These are phyloP conservation scores for Chenopodium suecicum DNA, from an alignment of 148 eudicot species.

Conservation along the genomic window DNA sequence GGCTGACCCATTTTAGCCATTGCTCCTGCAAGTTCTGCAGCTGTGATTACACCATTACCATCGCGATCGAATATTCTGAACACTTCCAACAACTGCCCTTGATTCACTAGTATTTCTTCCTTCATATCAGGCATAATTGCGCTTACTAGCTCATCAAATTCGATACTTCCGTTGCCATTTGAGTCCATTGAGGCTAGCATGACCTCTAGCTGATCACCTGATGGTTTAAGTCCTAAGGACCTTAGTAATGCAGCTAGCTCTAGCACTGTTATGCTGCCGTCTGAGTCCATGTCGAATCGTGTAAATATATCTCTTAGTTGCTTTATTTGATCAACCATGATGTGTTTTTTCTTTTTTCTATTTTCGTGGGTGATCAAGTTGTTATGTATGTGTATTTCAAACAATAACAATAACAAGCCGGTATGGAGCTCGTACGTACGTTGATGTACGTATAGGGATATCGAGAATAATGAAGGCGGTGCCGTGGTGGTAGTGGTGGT, in stretches of 20 bases:
- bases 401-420: not conserved
- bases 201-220: slow-evolving; percentile 38
- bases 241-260: slow-evolving; percentile 53
- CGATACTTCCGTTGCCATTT: slow-evolving; percentile 43
- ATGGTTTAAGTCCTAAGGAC: slow-evolving; percentile 42
- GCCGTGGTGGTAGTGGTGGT: not conserved
- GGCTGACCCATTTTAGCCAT: slow-evolving; percentile 63
- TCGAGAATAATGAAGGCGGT: not conserved
- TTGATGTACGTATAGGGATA: not conserved
- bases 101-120: slow-evolving; percentile 17
- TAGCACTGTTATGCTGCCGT: slow-evolving; percentile 46
- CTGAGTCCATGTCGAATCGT: slow-evolving; percentile 56
- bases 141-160: slow-evolving; percentile 39
- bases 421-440: not conserved
- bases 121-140: slow-evolving; percentile 36
- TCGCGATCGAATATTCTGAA: slow-evolving; percentile 44
- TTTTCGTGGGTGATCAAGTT: not conserved
- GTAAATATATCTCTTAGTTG: slow-evolving; percentile 40
- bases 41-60: slow-evolving; percentile 47
- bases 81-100: slow-evolving; percentile 30
- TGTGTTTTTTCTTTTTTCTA: not conserved
- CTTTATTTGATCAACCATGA: slow-evolving; percentile 27
- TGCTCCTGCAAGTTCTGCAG: slow-evolving; percentile 52
- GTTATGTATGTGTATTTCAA: not conserved
- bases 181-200: slow-evolving; percentile 36